Evolutionary conservation across 139 green algal species (phyloP).

Genomic region (Coelastrella sp.): DNA sequence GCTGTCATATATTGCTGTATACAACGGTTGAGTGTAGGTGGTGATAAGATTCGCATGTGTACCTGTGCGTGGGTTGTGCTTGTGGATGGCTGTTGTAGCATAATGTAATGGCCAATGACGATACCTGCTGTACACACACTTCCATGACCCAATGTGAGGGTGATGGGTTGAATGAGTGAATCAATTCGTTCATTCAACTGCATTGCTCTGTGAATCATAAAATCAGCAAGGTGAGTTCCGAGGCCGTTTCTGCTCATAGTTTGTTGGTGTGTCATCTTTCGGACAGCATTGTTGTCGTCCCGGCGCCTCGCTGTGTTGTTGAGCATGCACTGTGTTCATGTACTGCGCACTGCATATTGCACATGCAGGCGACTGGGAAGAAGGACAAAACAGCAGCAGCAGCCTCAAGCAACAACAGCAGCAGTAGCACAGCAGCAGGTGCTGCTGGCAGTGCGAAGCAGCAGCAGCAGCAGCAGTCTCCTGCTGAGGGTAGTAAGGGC

Average conservation of each 20-base stretch:
- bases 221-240: constrained; percentile 43
- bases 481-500: constrained; percentile 15
- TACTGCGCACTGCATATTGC: background rate
- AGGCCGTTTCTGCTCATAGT: background rate
- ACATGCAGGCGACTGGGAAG: constrained; percentile 29
- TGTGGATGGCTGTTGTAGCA: too few relatives aligned
- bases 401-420: background rate
- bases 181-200: too few relatives aligned
- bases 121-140: constrained; percentile 33
- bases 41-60: too few relatives aligned
- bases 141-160: constrained; percentile 30
- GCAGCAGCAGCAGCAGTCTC: constrained; percentile 15
- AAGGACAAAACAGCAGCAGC: constrained; percentile 29
- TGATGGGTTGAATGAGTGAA: too few relatives aligned
- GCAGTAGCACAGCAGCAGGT: constrained; percentile 1
- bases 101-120: constrained; percentile 14
- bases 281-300: too few relatives aligned
- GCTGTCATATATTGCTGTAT: too few relatives aligned
- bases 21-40: too few relatives aligned
- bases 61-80: too few relatives aligned
- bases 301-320: too few relatives aligned
- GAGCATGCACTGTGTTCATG: too few relatives aligned
- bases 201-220: background rate
- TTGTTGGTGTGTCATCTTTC: background rate
- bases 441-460: background rate